Evolutionary conservation across 2,329 filamentous ascomycete species (phyloP).

Genomic region (Trichoderma sp.): DNA sequence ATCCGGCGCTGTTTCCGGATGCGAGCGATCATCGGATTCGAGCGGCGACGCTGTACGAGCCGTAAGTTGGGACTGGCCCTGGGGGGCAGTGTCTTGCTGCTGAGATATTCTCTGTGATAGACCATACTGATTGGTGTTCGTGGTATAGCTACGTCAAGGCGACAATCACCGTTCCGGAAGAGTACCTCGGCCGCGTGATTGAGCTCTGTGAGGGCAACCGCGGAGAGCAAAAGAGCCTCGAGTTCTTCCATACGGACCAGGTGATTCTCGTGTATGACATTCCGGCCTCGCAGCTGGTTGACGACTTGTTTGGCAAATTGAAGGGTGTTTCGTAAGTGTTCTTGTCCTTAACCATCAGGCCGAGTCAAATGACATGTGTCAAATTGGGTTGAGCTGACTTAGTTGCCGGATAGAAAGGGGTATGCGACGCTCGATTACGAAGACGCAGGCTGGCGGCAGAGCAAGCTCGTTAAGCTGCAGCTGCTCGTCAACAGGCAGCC

Average conservation of each 20-base stretch:
- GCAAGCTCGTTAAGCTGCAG: slow-evolving; percentile 84
- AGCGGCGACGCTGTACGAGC: slow-evolving; percentile 53
- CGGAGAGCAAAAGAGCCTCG: slow-evolving; percentile 82
- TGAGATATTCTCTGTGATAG: too few relatives aligned
- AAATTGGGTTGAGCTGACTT: neutral
- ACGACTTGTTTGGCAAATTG: slow-evolving; percentile 95
- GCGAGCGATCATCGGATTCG: slow-evolving; percentile 52
- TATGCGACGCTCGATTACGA: slow-evolving; percentile 97
- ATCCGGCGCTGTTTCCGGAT: slow-evolving; percentile 86
- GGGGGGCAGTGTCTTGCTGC: too few relatives aligned
- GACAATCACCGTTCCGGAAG: slow-evolving; percentile 88
- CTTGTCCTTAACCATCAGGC: neutral
- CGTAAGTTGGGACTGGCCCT: slow-evolving; percentile 40
- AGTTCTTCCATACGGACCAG: slow-evolving; percentile 89
- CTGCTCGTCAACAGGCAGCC: slow-evolving; percentile 90
- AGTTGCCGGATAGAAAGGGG: slow-evolving; percentile 61
- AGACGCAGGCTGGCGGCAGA: slow-evolving; percentile 82
- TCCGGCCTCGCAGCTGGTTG: slow-evolving; percentile 85
- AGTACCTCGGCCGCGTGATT: slow-evolving; percentile 92
- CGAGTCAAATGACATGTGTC: neutral
- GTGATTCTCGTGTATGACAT: slow-evolving; percentile 93
- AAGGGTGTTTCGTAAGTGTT: slow-evolving; percentile 73
- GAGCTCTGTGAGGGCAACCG: slow-evolving; percentile 91
- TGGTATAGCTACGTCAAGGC: slow-evolving; percentile 65
- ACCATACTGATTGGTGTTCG: too few relatives aligned